These are phyloP conservation scores for Diplodia sapinea DNA, from an alignment of 2,329 filamentous ascomycete genomes.

Conservation along the genomic window DNA sequence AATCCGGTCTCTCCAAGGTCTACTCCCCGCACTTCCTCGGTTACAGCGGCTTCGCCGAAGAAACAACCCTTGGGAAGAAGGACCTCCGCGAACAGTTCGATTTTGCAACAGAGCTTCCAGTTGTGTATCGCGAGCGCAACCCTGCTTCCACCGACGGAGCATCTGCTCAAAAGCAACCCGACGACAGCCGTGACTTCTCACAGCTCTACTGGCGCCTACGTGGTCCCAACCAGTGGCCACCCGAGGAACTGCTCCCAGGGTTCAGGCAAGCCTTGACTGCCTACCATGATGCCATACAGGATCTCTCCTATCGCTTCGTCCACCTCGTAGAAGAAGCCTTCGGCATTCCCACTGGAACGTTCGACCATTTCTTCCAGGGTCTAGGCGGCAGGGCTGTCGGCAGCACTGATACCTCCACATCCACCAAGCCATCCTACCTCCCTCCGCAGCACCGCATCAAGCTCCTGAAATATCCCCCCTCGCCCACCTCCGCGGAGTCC, in stretches of 20 bases:
- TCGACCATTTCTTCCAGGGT: constrained; percentile 58
- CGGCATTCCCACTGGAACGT: constrained; percentile 54
- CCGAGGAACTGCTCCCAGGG: constrained; percentile 39
- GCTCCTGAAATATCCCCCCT: constrained; percentile 60
- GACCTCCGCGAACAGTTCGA: constrained; percentile 66
- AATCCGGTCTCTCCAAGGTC: constrained; percentile 52
- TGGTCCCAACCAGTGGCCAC: constrained; percentile 49
- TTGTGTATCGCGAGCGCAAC: constrained; percentile 39
- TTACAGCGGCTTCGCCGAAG: constrained; percentile 62
- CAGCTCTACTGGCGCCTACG: constrained; percentile 50
- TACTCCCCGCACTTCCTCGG: constrained; percentile 67
- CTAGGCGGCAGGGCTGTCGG: neutral
- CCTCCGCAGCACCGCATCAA: constrained; percentile 64
- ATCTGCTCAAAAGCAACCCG: neutral
- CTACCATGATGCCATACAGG: constrained; percentile 60
- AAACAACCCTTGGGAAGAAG: constrained; percentile 59
- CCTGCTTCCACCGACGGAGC: neutral
- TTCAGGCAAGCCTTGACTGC: constrained; percentile 43
- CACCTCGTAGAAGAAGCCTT: constrained; percentile 63
- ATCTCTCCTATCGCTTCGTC: constrained; percentile 60
- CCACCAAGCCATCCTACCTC: constrained; percentile 32
- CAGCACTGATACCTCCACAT: neutral
- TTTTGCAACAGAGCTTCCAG: constrained; percentile 61
- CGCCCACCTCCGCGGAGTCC: constrained; percentile 30
- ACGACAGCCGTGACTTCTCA: constrained; percentile 49